Percentiles rank a stretch among this genome's conserved stretches.
These are phyloP conservation scores for Bryopsis sp. DNA, from an alignment of 139 green algal species.

Conservation along the genomic window DNA sequence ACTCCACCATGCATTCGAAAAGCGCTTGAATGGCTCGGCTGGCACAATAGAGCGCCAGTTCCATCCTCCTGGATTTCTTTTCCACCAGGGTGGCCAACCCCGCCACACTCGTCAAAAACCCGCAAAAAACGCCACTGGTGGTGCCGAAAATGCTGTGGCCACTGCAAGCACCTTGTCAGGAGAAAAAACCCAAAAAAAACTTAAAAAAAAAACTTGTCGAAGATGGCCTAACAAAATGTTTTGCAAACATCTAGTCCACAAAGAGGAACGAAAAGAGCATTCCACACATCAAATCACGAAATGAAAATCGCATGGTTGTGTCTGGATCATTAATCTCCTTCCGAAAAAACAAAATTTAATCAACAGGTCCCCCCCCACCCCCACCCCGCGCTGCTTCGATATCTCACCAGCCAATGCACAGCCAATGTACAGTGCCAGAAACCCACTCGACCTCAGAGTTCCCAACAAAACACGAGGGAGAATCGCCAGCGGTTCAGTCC, in stretches of 20 bases:
- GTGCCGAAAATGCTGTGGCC: background rate
- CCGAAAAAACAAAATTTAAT: no score
- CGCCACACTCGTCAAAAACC: constrained; percentile 29
- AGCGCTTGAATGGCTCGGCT: constrained; percentile 56
- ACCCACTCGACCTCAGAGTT: constrained; percentile 62
- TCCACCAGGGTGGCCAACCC: constrained; percentile 73
- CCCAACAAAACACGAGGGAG: constrained; percentile 52
- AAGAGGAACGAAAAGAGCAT: no score
- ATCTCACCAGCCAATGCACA: background rate
- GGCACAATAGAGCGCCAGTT: constrained; percentile 85
- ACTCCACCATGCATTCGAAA: constrained; percentile 38
- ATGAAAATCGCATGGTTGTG: no score
- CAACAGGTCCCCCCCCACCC: no score
- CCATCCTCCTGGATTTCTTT: constrained; percentile 89
- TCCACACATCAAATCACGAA: no score
- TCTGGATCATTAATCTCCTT: no score
- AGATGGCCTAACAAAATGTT: no score
- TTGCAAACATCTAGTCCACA: no score
- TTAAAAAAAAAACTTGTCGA: no score
- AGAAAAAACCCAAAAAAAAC: background rate
- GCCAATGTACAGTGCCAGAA: constrained; percentile 56
- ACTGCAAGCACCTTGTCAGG: background rate
- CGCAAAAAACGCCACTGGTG: background rate
- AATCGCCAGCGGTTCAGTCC: constrained; percentile 38
- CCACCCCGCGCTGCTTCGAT: no score